These are phyloP conservation scores for Pisolithus sp. DNA, from an alignment of 768 basidiomycete species.

Conservation along the genomic window DNA sequence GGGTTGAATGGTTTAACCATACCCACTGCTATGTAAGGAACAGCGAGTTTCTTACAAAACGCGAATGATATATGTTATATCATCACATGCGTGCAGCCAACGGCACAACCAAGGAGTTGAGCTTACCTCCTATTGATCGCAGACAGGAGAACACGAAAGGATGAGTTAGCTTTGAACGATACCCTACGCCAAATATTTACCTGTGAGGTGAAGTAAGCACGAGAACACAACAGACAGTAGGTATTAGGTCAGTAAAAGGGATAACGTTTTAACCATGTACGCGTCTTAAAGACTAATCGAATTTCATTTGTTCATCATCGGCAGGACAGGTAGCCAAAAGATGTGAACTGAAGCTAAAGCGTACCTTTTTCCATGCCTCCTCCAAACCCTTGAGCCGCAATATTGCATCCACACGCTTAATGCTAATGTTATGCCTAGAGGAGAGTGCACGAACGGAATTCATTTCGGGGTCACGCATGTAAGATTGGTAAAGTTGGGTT, in stretches of 20 bases:
- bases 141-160: background rate
- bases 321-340: constrained; percentile 6
- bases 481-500: constrained; percentile 51
- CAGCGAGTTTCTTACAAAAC: constrained; percentile 53
- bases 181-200: background rate
- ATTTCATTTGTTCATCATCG: constrained; percentile 51
- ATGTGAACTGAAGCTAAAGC: constrained; percentile 20
- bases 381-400: constrained; percentile 79
- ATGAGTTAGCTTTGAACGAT: background rate
- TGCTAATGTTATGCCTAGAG: constrained; percentile 54
- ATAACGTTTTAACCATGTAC: constrained; percentile 51
- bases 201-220: constrained; percentile 2
- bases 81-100: constrained; percentile 33
- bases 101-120: background rate
- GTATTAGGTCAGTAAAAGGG: constrained; percentile 1
- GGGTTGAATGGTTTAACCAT: constrained; percentile 67
- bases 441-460: constrained; percentile 59
- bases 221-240: background rate
- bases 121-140: constrained; percentile 36
- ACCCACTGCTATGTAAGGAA: constrained; percentile 55
- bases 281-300: constrained; percentile 91
- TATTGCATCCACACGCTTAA: constrained; percentile 80
- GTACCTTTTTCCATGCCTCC: constrained; percentile 62
- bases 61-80: constrained; percentile 61
- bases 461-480: constrained; percentile 48